Base-by-base conservation (phyloP, 805 yeast genomes). In the Priceomyces haplophilus region DNA sequence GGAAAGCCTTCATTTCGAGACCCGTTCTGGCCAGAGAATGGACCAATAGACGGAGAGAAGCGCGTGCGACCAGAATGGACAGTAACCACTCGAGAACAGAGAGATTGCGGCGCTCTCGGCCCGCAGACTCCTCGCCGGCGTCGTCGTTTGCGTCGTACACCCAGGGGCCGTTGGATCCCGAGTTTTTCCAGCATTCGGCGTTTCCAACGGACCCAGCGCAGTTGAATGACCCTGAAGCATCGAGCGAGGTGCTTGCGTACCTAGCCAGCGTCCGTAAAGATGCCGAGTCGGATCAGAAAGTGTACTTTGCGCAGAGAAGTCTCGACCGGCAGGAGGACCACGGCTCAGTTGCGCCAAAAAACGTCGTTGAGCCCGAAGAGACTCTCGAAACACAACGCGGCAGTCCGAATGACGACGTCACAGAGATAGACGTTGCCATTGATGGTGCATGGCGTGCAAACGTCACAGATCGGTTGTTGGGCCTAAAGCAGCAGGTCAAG, bases 121-220 rank as follows among this genome's bases (percentile, higher is more conserved):
- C n/a, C n/a, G n/a, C n/a, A n/a, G n/a, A n/a, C n/a, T n/a, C n/a
- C n/a, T n/a, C n/a, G 4, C 13, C 10, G 10, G 3, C 15, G 21
- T 15, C 4, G 3, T 23, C 3, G 18, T 7, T 36, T 27, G 19
- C n/a, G 12, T 16, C 27, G 21, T 19, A 21, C 12, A 15, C 20
- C 7, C 32, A 20, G 15, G 61, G 61, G 8, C 58, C 58, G 3
- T 47, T 60, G 18, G 65, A 61, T 37, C 52, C 45, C 15, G 40
- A 47, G 7, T 62, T 62, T 45, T 67, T 67, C 18, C 69, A 64
- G 46, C 59, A 58, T 37, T 46, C 55, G 13, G 69, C 61, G 7
- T 56, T 64, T 34, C 60, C 64, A 7, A 46, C 49, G 3, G 44
- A 37, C 7, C 48, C 37, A 6, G 43, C 35, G 5, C 29, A 35